phyloP scores from a whole-genome alignment of 2,329 filamentous ascomycete species.

The Botrytis hyacinthi region DNA sequence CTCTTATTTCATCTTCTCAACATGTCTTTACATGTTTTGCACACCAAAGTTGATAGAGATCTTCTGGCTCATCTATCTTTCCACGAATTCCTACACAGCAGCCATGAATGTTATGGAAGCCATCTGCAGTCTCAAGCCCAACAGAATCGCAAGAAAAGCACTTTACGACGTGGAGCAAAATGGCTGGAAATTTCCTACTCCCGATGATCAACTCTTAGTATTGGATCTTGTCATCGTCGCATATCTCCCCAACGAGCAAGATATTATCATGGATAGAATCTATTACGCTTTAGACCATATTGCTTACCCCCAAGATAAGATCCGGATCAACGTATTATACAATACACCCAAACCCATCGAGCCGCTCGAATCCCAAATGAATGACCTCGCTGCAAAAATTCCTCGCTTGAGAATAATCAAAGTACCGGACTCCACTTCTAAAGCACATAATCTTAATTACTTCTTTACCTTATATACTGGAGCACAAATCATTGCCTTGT shows the following conservation, averaged over 20 bases:
- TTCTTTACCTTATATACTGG: slow-evolving; percentile 46
- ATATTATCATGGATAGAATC: slow-evolving; percentile 49
- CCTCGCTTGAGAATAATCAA: slow-evolving; percentile 47
- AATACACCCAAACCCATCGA: slow-evolving; percentile 49
- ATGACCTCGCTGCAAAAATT: slow-evolving; percentile 41
- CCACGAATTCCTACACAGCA: slow-evolving; percentile 47
- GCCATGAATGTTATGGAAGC: slow-evolving; percentile 44
- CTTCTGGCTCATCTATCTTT: slow-evolving; percentile 47
- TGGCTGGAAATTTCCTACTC: slow-evolving; percentile 44
- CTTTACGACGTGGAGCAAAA: slow-evolving; percentile 42
- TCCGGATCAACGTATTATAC: slow-evolving; percentile 49
- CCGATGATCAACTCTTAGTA: slow-evolving; percentile 43
- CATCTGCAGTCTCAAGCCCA: slow-evolving; percentile 42
- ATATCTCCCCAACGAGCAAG: slow-evolving; percentile 51
- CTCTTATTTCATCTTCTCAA: slow-evolving; percentile 45
- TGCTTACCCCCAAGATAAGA: slow-evolving; percentile 46
- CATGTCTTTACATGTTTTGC: slow-evolving; percentile 44
- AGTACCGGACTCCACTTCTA: slow-evolving; percentile 48
- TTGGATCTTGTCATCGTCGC: slow-evolving; percentile 50
- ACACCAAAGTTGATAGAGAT: slow-evolving; percentile 40
- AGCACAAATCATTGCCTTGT: slow-evolving; percentile 48
- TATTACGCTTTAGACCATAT: slow-evolving; percentile 48
- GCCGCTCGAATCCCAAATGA: slow-evolving; percentile 45
- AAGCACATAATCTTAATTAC: slow-evolving; percentile 51
- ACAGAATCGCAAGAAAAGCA: slow-evolving; percentile 40